Evolutionary conservation across 345 rosid species (phyloP).

Genomic region (Aquilaria malaccensis): DNA sequence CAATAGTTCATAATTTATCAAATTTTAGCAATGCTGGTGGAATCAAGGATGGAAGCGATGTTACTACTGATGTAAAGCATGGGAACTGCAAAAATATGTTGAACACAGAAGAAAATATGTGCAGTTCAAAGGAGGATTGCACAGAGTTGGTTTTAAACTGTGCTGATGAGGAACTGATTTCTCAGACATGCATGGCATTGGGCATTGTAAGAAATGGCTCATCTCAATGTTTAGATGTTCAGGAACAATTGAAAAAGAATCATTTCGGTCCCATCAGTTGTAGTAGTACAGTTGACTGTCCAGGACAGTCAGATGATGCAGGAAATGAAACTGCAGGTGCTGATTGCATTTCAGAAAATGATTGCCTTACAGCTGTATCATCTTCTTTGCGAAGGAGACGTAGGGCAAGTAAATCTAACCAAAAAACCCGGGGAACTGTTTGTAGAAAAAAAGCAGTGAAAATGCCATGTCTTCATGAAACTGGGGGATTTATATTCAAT

Average conservation of each 20-base stretch:
- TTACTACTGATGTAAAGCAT: slow-evolving; percentile 23
- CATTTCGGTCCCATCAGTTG: slow-evolving; percentile 19
- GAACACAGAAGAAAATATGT: slow-evolving; percentile 19
- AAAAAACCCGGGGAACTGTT: slow-evolving; percentile 32
- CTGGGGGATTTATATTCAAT: slow-evolving; percentile 29
- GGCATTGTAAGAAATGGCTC: slow-evolving; percentile 22
- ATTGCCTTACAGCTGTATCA: slow-evolving; percentile 19
- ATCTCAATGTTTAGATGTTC: slow-evolving; percentile 18
- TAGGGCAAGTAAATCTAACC: slow-evolving; percentile 32
- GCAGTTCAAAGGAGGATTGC: slow-evolving; percentile 20
- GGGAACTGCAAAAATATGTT: slow-evolving; percentile 17
- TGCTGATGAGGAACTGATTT: slow-evolving; percentile 11
- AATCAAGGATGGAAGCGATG: slow-evolving; percentile 27
- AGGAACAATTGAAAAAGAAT: slow-evolving; percentile 21
- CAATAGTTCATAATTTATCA: slow-evolving; percentile 12
- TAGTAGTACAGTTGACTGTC: slow-evolving; percentile 24
- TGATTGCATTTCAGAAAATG: slow-evolving; percentile 34
- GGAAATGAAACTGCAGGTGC: slow-evolving; percentile 28
- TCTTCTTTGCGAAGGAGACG: slow-evolving; percentile 41
- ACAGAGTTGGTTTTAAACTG: slow-evolving; percentile 10
- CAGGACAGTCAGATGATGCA: slow-evolving; percentile 23
- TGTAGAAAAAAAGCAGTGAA: slow-evolving; percentile 33
- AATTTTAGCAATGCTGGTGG: slow-evolving; percentile 13
- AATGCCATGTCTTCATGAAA: slow-evolving; percentile 24
- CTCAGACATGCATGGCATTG: slow-evolving; percentile 14